Percentiles rank a stretch among this genome's conserved stretches.
Conservation (phyloP, 106 monocot species). For the Xerophyta viscosa region DNA sequence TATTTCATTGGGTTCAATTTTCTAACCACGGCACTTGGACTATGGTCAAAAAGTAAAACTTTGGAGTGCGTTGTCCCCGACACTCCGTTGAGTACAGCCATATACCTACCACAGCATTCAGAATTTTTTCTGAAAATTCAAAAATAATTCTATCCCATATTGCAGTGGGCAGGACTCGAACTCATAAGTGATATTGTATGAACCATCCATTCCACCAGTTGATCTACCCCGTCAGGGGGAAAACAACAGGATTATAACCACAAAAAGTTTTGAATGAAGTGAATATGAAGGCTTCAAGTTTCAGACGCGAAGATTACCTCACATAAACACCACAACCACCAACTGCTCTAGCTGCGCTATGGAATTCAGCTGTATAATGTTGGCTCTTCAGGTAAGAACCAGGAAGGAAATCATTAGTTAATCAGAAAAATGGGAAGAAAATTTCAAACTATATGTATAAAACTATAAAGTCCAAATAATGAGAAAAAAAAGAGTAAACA, state of each 20-base stretch:
- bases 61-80: too few relatives aligned
- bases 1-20: constrained; percentile 15
- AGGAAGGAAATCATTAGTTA: constrained; percentile 7
- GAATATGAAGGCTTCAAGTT: background rate
- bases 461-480: constrained; percentile 16
- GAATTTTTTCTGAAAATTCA: background rate
- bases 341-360: constrained; percentile 36
- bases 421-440: background rate
- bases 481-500: background rate
- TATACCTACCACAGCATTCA: background rate
- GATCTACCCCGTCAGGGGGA: too few relatives aligned
- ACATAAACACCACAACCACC: constrained; percentile 38
- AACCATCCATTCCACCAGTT: too few relatives aligned
- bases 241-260: too few relatives aligned
- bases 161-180: too few relatives aligned
- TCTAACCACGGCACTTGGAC: too few relatives aligned
- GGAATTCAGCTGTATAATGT: constrained; percentile 25
- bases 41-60: too few relatives aligned
- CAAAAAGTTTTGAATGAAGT: too few relatives aligned
- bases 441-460: background rate
- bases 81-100: background rate
- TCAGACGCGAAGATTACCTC: constrained; percentile 13
- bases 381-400: constrained; percentile 23
- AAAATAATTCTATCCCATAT: too few relatives aligned
- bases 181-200: too few relatives aligned